These are phyloP conservation scores for Naganishia randhawae DNA, from an alignment of 768 basidiomycete species.

Conservation along the genomic window DNA sequence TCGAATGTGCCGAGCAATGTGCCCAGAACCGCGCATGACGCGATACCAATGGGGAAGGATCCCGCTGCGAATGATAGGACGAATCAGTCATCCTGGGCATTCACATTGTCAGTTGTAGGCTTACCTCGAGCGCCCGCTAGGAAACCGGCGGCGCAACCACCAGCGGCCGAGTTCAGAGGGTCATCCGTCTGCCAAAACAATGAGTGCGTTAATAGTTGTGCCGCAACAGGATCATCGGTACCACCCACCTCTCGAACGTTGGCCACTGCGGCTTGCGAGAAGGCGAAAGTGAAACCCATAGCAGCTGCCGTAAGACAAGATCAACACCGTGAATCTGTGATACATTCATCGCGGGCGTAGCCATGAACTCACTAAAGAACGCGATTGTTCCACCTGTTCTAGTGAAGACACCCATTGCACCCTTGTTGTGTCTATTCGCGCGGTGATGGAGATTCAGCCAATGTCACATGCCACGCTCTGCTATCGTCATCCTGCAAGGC, in stretches of 20 bases:
- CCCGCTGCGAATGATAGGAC: constrained; percentile 57
- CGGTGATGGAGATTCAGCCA: constrained; percentile 7
- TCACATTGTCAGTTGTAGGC: constrained; percentile 35
- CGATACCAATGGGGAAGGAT: constrained; percentile 76
- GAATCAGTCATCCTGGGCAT: background rate
- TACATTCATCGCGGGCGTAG: background rate
- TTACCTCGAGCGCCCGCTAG: constrained; percentile 77
- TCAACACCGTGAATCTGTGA: background rate
- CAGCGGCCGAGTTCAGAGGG: constrained; percentile 73
- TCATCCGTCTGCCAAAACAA: constrained; percentile 57
- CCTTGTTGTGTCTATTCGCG: constrained; percentile 59
- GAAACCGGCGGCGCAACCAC: constrained; percentile 90
- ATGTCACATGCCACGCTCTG: background rate
- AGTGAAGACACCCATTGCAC: constrained; percentile 80
- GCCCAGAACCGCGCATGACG: constrained; percentile 72
- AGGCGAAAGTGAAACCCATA: constrained; percentile 80
- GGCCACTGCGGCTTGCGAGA: constrained; percentile 73
- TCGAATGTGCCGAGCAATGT: constrained; percentile 76
- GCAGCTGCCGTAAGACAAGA: constrained; percentile 59
- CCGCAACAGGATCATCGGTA: background rate
- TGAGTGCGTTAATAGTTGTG: background rate
- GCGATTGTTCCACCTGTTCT: constrained; percentile 85
- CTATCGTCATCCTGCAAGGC: background rate
- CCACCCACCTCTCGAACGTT: constrained; percentile 63
- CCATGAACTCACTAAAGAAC: constrained; percentile 68